Evolutionary conservation across 2,329 filamentous ascomycete genomes (phyloP).

Genomic region (Aspergillus tanneri): DNA sequence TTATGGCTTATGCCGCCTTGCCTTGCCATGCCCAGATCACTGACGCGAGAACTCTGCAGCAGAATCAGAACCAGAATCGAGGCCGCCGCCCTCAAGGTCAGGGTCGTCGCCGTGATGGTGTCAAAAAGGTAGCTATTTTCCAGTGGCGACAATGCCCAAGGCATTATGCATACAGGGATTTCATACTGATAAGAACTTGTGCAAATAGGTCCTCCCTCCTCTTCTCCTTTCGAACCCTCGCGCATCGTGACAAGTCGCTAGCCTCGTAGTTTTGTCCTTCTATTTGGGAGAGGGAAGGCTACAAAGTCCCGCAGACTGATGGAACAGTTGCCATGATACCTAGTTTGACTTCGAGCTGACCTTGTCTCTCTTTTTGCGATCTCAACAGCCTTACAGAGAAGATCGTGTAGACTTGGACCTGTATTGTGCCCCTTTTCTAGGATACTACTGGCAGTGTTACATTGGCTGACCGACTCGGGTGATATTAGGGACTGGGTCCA

Average conservation of each 20-base stretch:
- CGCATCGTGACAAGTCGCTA: conserved; percentile 39
- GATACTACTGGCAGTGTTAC: not conserved
- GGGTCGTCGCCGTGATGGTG: conserved; percentile 70
- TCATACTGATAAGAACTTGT: conserved; percentile 11
- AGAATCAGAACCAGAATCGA: conserved; percentile 26
- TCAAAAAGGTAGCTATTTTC: conserved; percentile 73
- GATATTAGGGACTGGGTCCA: conserved; percentile 81
- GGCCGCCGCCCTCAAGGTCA: conserved; percentile 41
- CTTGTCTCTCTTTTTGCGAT: conserved; percentile 36
- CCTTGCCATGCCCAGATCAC: conserved; percentile 1
- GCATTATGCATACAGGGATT: no score
- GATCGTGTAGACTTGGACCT: conserved; percentile 49
- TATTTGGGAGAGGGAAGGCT: conserved; percentile 24
- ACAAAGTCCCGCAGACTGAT: conserved; percentile 28
- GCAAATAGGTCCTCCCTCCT: conserved; percentile 47
- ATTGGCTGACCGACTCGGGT: conserved; percentile 4
- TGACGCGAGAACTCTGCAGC: conserved; percentile 25
- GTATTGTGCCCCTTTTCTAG: conserved; percentile 30
- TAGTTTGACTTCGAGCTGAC: conserved; percentile 47
- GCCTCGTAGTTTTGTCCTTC: conserved; percentile 23
- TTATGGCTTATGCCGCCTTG: not conserved
- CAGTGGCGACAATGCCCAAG: no score
- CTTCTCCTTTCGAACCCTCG: conserved; percentile 34
- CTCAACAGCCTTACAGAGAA: conserved; percentile 46
- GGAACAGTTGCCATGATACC: conserved; percentile 35